Evolutionary conservation across 805 yeast species (phyloP).

Genomic region (Monosporozyma unispora): DNA sequence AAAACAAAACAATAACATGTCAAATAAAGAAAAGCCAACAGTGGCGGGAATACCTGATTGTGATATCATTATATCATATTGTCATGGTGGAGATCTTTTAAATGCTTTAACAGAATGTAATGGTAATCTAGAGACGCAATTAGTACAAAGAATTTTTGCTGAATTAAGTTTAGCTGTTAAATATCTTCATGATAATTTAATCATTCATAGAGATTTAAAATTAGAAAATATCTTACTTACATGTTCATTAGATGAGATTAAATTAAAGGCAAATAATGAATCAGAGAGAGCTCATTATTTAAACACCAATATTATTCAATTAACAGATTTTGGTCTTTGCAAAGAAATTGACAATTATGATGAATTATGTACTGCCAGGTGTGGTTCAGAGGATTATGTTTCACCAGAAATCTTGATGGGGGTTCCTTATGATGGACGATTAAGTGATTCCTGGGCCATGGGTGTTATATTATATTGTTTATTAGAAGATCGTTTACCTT

Average conservation of each 20-base stretch:
- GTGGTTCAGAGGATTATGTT: conserved; percentile 95
- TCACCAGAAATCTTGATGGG: conserved; percentile 93
- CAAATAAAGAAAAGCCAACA: neutral
- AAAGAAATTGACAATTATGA: conserved; percentile 48
- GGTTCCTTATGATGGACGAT: conserved; percentile 79
- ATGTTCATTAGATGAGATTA: conserved; percentile 29
- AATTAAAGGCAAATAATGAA: conserved; percentile 4
- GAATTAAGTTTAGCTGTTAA: conserved; percentile 63
- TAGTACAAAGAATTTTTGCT: conserved; percentile 54
- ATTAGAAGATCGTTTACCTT: conserved; percentile 81
- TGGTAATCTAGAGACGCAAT: conserved; percentile 36
- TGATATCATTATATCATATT: conserved; percentile 61
- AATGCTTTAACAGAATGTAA: conserved; percentile 42
- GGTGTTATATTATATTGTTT: conserved; percentile 86
- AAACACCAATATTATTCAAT: conserved; percentile 36
- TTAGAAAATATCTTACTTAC: conserved; percentile 70
- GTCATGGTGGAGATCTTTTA: conserved; percentile 79
- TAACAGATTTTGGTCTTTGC: conserved; percentile 88
- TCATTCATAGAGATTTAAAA: conserved; percentile 88
- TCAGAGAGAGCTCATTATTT: neutral
- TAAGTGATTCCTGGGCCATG: conserved; percentile 89
- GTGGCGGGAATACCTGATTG: conserved; percentile 24
- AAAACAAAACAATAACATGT: conserved; percentile 14
- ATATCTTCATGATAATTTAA: conserved; percentile 56
- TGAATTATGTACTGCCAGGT: conserved; percentile 69